These are phyloP conservation scores for Aspergillus sojae DNA, from an alignment of 2,329 filamentous ascomycete genomes.

Conservation along the genomic window DNA sequence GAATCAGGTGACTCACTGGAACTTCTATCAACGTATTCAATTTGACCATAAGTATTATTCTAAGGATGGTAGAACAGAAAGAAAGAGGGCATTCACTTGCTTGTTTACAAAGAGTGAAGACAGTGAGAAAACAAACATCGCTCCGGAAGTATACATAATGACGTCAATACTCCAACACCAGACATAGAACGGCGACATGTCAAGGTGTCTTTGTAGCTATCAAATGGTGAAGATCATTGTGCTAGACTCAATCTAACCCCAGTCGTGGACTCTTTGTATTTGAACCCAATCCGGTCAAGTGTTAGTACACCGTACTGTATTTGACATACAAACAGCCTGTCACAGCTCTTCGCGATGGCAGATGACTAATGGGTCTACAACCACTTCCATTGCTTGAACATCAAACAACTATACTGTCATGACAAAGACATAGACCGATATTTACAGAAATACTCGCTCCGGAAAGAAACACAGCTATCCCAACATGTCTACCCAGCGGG, in stretches of 20 bases:
- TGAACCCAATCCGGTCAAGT: neutral
- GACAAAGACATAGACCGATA: neutral
- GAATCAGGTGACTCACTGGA: conserved; percentile 1
- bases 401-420: neutral
- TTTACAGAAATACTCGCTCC: neutral
- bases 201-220: neutral
- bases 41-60: no score
- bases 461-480: neutral
- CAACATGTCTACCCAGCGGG: conserved; percentile 12
- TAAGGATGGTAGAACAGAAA: no score
- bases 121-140: no score
- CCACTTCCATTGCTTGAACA: neutral
- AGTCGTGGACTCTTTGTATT: neutral
- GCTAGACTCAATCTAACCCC: neutral
- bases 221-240: neutral
- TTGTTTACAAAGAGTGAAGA: no score
- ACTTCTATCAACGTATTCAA: no score
- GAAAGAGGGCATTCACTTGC: no score
- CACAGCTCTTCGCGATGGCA: neutral
- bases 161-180: neutral
- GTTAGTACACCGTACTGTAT: neutral
- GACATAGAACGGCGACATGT: neutral
- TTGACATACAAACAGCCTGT: neutral
- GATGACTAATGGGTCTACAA: conserved; percentile 10
- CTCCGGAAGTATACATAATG: neutral